phyloP scores from a whole-genome alignment of 768 basidiomycete species.

The Rhodotorula babjevae region DNA sequence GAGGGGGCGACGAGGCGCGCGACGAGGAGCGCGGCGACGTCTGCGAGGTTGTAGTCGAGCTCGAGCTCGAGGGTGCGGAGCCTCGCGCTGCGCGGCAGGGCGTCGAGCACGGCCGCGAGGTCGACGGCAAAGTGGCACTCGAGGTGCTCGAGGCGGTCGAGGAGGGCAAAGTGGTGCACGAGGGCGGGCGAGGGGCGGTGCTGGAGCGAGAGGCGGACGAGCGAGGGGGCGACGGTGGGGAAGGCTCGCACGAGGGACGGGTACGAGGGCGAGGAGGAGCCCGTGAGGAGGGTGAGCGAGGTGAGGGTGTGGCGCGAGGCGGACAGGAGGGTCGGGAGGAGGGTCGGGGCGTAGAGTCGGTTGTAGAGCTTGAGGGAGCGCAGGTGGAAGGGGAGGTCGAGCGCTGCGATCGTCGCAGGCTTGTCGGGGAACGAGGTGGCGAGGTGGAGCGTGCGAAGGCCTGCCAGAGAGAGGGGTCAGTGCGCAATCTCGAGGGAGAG shows the following conservation, averaged over 20 bases:
- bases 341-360: slow-evolving; percentile 8
- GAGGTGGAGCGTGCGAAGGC: slow-evolving; percentile 7
- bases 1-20: background rate
- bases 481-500: no score
- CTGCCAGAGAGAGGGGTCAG: background rate
- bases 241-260: slow-evolving; percentile 4
- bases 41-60: slow-evolving; percentile 28
- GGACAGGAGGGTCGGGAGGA: slow-evolving; percentile 11
- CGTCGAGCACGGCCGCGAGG: slow-evolving; percentile 6
- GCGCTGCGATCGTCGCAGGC: background rate
- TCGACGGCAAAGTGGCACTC: slow-evolving; percentile 24
- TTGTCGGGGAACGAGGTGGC: slow-evolving; percentile 27
- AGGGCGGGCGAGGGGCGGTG: slow-evolving; percentile 19
- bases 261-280: slow-evolving; percentile 16
- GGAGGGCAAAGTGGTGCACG: background rate
- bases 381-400: slow-evolving; percentile 25
- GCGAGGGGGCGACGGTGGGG: slow-evolving; percentile 15
- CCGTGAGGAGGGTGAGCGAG: slow-evolving; percentile 20
- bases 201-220: slow-evolving; percentile 18
- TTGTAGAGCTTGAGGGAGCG: slow-evolving; percentile 15
- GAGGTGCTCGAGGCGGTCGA: background rate
- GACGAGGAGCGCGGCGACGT: slow-evolving; percentile 3
- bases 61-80: slow-evolving; percentile 13
- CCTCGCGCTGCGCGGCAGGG: background rate
- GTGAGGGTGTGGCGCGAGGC: slow-evolving; percentile 4